Percentiles rank a stretch among this genome's conserved stretches.
These are phyloP conservation scores for Yamadazyma aaseri DNA, from an alignment of 1,139 yeast genomes.

Conservation along the genomic window DNA sequence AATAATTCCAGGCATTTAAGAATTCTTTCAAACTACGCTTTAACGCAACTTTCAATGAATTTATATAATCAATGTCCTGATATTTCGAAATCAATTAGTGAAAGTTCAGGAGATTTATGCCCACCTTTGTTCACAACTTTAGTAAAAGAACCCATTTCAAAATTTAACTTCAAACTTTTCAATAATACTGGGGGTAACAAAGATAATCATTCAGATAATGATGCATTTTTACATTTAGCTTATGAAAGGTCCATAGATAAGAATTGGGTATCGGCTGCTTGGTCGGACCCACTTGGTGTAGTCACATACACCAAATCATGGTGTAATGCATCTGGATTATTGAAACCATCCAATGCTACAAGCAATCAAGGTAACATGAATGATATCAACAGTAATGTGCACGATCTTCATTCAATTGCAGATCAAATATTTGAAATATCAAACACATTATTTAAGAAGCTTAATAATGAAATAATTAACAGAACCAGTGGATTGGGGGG, in stretches of 20 bases:
- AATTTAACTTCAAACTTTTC: conserved; percentile 52
- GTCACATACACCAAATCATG: conserved; percentile 65
- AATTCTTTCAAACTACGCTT: conserved; percentile 47
- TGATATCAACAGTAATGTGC: conserved; percentile 16
- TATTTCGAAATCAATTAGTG: conserved; percentile 6
- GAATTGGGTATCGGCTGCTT: conserved; percentile 82
- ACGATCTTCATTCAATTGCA: conserved; percentile 33
- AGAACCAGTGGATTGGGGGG: conserved; percentile 42
- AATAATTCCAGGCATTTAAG: conserved; percentile 37
- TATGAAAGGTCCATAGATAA: conserved; percentile 80
- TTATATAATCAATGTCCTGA: conserved; percentile 61
- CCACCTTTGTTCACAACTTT: conserved; percentile 38
- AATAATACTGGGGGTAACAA: conserved; percentile 18
- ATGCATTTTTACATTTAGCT: conserved; percentile 78
- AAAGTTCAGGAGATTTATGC: conserved; percentile 11
- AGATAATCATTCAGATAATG: conserved; percentile 48
- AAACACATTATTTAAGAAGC: conserved; percentile 32
- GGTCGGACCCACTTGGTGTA: conserved; percentile 84
- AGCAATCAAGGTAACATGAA: conserved; percentile 6
- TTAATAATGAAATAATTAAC: conserved; percentile 34
- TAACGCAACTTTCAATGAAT: conserved; percentile 54
- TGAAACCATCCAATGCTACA: conserved; percentile 6
- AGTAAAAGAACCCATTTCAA: conserved; percentile 46
- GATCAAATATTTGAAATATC: conserved; percentile 44
- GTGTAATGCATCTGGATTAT: conserved; percentile 36